Percentiles rank a stretch among this genome's conserved stretches.
Conservation (phyloP, 805 yeast species). For the Metschnikowia lochheadii region DNA sequence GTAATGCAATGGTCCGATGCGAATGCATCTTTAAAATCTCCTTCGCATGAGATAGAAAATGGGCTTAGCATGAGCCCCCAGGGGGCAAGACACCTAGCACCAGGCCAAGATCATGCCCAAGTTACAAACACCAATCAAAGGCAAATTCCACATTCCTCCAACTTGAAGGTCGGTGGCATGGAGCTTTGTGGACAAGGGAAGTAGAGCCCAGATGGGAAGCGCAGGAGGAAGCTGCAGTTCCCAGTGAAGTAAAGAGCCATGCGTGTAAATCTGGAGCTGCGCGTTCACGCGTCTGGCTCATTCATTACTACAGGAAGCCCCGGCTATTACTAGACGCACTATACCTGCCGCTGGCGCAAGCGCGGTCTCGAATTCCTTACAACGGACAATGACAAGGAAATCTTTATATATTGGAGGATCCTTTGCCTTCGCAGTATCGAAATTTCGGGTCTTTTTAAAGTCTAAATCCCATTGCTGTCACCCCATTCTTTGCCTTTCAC, state of each 20-base stretch:
- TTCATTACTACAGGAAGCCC: not conserved
- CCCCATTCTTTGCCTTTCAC: not conserved
- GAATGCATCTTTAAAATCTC: constrained; percentile 1
- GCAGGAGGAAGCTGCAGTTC: not conserved
- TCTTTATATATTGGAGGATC: not conserved
- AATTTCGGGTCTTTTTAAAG: not conserved
- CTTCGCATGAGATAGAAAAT: not conserved
- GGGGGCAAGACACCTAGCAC: not conserved
- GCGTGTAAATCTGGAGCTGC: constrained; percentile 4
- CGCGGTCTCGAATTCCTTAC: not conserved
- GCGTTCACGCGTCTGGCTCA: constrained; percentile 3
- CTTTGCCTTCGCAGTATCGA: not conserved
- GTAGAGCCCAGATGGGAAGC: not conserved
- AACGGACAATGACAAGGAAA: not conserved
- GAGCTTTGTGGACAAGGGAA: not conserved
- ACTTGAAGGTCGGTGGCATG: too few relatives aligned
- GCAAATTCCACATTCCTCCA: too few relatives aligned
- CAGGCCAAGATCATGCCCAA: too few relatives aligned
- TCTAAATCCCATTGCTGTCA: not conserved
- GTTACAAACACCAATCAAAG: too few relatives aligned
- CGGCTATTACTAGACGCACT: not conserved
- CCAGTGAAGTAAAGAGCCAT: not conserved
- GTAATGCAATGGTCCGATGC: not conserved
- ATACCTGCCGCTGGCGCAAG: not conserved
- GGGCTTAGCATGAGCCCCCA: not conserved